Percentiles rank a stretch among this genome's conserved stretches.
These are phyloP conservation scores for Pichia deserticola DNA, from an alignment of 805 yeast species.

Conservation along the genomic window DNA sequence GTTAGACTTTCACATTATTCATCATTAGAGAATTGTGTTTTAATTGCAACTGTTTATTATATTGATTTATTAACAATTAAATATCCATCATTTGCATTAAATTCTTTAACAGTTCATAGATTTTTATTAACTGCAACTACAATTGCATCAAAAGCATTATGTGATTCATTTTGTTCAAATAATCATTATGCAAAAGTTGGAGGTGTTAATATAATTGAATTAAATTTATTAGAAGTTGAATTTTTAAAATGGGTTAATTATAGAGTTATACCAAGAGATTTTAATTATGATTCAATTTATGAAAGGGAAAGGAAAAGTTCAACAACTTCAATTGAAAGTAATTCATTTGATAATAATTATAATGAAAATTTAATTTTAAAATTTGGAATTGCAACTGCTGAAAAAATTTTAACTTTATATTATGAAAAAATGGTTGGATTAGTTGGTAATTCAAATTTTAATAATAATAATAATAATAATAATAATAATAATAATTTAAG, in stretches of 20 bases:
- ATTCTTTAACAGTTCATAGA: conserved; percentile 89
- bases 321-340: conserved; percentile 17
- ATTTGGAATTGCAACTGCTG: conserved; percentile 27
- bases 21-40: conserved; percentile 73
- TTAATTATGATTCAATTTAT: conserved; percentile 26
- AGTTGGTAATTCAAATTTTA: conserved; percentile 32
- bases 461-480: not conserved
- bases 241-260: conserved; percentile 75
- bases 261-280: conserved; percentile 56
- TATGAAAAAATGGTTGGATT: conserved; percentile 42
- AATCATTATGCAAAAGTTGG: conserved; percentile 94
- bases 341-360: not conserved
- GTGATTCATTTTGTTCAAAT: conserved; percentile 92
- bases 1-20: conserved; percentile 76
- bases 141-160: conserved; percentile 81
- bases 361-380: conserved; percentile 13
- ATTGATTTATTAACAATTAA: conserved; percentile 77
- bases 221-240: conserved; percentile 84
- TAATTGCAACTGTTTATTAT: conserved; percentile 79
- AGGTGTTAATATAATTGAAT: conserved; percentile 75
- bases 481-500: not conserved
- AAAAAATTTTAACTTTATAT: conserved; percentile 39
- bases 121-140: conserved; percentile 86
- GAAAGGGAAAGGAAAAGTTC: conserved; percentile 22
- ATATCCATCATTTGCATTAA: conserved; percentile 73